Evolutionary conservation across 345 rosid species (phyloP), one percentile per base, ranked within the genome.

Genomic region (Cardamine occulta): DNA sequence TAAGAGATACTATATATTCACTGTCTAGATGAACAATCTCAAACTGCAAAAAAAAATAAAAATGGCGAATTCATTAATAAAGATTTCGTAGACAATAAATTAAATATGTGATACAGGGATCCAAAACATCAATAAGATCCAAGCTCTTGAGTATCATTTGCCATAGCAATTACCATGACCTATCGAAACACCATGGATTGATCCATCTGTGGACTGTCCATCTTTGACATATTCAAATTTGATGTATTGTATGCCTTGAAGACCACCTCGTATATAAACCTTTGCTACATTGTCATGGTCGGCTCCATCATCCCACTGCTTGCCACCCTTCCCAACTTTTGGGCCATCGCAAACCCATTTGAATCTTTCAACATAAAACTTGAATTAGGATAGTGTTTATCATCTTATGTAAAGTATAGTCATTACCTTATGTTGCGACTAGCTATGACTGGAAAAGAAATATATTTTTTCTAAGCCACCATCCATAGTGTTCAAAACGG

Each of bases 1-100:
- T 72, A 9, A 74, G 9, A 10, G 58, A 59, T 11, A 74, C 72
- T 10, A 74, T 74, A 12, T 66, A 32, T 56, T 74, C 78, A 66
- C 14, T 32, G 40, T 60, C 37, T 19, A 0, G 31, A 47, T 44
- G 67, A 29, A 68, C 73, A 59, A 75, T 51, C 28, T 68, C 79
- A 6, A 75, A 49, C 79, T 75, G 61, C 55, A 19, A 57, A 57
- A 2, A 15, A 29, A 58, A 44, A 44, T 13, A 11, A 14, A 14
- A 31, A n/a, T 2, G 45, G 64, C 17, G 10, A 6, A 10, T 34
- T 37, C 6, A n/a, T 56, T 31, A 40, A 12, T 7, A 15, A 12
- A 13, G 14, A 10, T 57, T n/a, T n/a, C 0, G 1, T 15, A 1
- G 58, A 24, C 6, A 48, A 24, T 0, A 53, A 24, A 15, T n/a